phyloP scores from a whole-genome alignment of 495 filamentous ascomycete genomes.

The Xylaria venustula region DNA sequence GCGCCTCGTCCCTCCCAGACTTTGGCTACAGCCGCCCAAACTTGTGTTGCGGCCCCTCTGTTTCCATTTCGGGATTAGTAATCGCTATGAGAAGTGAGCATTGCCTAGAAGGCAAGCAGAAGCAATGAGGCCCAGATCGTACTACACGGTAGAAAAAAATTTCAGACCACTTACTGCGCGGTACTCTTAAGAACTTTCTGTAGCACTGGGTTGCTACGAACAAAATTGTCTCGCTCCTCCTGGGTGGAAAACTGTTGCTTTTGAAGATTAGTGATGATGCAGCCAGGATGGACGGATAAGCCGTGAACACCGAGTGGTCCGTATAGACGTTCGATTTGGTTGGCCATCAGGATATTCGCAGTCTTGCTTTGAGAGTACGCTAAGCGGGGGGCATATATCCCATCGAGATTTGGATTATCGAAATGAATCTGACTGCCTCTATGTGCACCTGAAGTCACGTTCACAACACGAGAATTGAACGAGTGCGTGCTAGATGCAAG shows the following conservation, averaged over 20 bases:
- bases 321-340: slow-evolving; percentile 21
- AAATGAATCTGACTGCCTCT: slow-evolving; percentile 34
- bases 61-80: no score
- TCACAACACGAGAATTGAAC: slow-evolving; percentile 32
- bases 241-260: slow-evolving; percentile 27
- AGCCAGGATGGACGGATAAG: slow-evolving; percentile 18
- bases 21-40: slow-evolving; percentile 44
- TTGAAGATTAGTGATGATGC: slow-evolving; percentile 22
- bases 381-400: slow-evolving; percentile 20
- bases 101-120: no score
- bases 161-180: neutral
- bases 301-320: slow-evolving; percentile 18
- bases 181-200: slow-evolving; percentile 37
- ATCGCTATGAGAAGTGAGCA: no score
- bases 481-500: slow-evolving; percentile 30
- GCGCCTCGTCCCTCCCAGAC: slow-evolving; percentile 41
- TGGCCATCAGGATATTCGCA: slow-evolving; percentile 42
- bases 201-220: slow-evolving; percentile 43
- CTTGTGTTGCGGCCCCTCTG: slow-evolving; percentile 46
- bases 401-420: slow-evolving; percentile 43
- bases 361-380: slow-evolving; percentile 54
- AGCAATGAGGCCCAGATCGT: no score
- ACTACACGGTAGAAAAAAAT: no score
- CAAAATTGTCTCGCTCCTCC: slow-evolving; percentile 41
- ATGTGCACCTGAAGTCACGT: slow-evolving; percentile 34